Evolutionary conservation across 2,329 filamentous ascomycete genomes (phyloP), one percentile per base, ranked within the genome.

Genomic region (Pseudogymnoascus sp.): DNA sequence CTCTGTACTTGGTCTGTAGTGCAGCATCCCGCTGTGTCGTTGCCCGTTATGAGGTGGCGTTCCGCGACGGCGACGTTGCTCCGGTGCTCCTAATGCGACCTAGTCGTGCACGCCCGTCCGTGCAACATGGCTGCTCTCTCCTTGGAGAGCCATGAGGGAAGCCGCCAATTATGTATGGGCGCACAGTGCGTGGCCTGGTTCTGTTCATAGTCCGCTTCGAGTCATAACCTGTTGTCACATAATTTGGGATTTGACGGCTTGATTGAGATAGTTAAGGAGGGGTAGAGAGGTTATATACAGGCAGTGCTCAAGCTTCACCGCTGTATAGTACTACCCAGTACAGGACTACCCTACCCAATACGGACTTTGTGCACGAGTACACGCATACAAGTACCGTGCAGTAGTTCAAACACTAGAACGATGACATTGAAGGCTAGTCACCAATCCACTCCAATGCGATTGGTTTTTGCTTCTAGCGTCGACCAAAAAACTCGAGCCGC

Each of bases 91-190:
- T 15, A 47, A 47, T 29, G 47, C 26, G 26, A 54, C 47, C 47
- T 54, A 33, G n/a, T 10, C 29, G 29, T 17, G 47, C 47, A 26
- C 47, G 47, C 47, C 47, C n/a, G 26, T 54, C 47, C 15, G 15
- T 54, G 31, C 29, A 54, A 54, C 47, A 54, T 17, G 17, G 47
- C 26, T 54, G 33, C 26, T 54, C 26, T 54, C 47, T 54, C 26
- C 26, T 54, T 54, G n/a, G 47, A 54, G 47, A 54, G 29, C 47
- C 33, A 54, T 54, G 47, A 54, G 47, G 44, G 47, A 54, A 33
- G 26, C 47, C 47, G 47, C 47, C 47, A 33, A 17, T 54, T 17
- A 54, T 54, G 47, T 17, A 11, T 33, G 9, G 47, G 47, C 47
- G 11, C 47, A 54, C 47, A 33, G 31, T n/a, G 26, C 8, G 47